Conservation (phyloP, 2,329 filamentous ascomycete genomes). For the Podosphaera xanthii region DNA sequence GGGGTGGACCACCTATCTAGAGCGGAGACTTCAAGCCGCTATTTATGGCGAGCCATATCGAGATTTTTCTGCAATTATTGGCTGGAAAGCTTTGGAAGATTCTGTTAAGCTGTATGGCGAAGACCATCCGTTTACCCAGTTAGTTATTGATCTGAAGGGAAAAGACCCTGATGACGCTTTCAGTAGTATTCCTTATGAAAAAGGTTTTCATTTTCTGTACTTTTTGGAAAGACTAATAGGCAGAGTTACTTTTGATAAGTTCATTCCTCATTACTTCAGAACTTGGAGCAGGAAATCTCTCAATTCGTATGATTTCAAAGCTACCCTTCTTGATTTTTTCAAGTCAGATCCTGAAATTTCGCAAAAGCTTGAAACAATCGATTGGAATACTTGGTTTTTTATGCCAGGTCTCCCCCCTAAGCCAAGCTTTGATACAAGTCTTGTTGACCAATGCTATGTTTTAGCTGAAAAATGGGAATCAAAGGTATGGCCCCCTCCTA, state of each 20-base stretch:
- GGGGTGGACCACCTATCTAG: constrained; percentile 88
- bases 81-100: constrained; percentile 66
- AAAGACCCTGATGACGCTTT: constrained; percentile 93
- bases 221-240: constrained; percentile 71
- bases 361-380: constrained; percentile 45
- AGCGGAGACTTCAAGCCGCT: constrained; percentile 56
- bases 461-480: constrained; percentile 65
- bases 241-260: constrained; percentile 73
- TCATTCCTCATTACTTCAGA: constrained; percentile 86
- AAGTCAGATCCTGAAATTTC: constrained; percentile 35
- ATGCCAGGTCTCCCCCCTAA: constrained; percentile 73
- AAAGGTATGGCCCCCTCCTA: constrained; percentile 19
- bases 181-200: constrained; percentile 81
- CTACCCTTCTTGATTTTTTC: constrained; percentile 73
- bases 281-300: constrained; percentile 70
- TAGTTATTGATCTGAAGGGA: constrained; percentile 68
- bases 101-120: constrained; percentile 55
- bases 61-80: constrained; percentile 87
- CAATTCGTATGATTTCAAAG: constrained; percentile 85
- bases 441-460: constrained; percentile 67
- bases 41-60: constrained; percentile 69
- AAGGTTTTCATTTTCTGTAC: constrained; percentile 86
- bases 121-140: constrained; percentile 81
- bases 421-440: constrained; percentile 69
- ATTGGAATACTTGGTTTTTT: constrained; percentile 85